Conservation (phyloP, 2,329 filamentous ascomycete species). For the Leptodontidium sp. region DNA sequence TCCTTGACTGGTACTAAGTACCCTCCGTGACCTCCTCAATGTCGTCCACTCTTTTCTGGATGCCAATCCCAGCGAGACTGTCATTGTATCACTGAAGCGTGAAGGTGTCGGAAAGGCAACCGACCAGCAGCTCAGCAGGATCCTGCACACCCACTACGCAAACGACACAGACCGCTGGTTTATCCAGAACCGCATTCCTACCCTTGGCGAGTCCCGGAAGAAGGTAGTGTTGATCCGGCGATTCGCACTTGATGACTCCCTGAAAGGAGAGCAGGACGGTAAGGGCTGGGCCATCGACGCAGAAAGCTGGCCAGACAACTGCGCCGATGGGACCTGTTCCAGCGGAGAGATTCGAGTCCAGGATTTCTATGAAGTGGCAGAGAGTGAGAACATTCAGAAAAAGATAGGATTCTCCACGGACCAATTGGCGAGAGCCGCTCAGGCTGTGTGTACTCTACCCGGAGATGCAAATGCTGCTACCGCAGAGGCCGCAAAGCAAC, state of each 20-base stretch:
- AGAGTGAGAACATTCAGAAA: slow-evolving; percentile 76
- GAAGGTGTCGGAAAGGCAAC: slow-evolving; percentile 85
- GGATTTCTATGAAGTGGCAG: slow-evolving; percentile 90
- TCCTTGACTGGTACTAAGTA: slow-evolving; percentile 83
- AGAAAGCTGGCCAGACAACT: slow-evolving; percentile 86
- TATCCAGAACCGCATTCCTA: slow-evolving; percentile 78
- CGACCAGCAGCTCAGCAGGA: slow-evolving; percentile 79
- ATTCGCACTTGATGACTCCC: slow-evolving; percentile 70
- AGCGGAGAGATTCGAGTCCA: slow-evolving; percentile 84
- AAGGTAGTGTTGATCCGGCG: slow-evolving; percentile 86
- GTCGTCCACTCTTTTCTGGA: slow-evolving; percentile 80
- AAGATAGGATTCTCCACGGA: slow-evolving; percentile 80
- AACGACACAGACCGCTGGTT: slow-evolving; percentile 73
- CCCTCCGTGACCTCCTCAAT: slow-evolving; percentile 74
- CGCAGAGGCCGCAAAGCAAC: slow-evolving; percentile 48
- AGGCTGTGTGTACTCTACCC: slow-evolving; percentile 56
- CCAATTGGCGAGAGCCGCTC: slow-evolving; percentile 78
- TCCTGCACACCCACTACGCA: slow-evolving; percentile 78
- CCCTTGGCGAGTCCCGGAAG: slow-evolving; percentile 79
- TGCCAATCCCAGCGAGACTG: slow-evolving; percentile 78
- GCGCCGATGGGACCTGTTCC: slow-evolving; percentile 73
- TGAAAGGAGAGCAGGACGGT: slow-evolving; percentile 58
- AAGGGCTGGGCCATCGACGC: slow-evolving; percentile 68
- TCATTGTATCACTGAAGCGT: slow-evolving; percentile 89
- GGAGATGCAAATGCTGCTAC: slow-evolving; percentile 46